phyloP scores from a whole-genome alignment of 2,329 filamentous ascomycete genomes.

The Arachnomyces sp. region DNA sequence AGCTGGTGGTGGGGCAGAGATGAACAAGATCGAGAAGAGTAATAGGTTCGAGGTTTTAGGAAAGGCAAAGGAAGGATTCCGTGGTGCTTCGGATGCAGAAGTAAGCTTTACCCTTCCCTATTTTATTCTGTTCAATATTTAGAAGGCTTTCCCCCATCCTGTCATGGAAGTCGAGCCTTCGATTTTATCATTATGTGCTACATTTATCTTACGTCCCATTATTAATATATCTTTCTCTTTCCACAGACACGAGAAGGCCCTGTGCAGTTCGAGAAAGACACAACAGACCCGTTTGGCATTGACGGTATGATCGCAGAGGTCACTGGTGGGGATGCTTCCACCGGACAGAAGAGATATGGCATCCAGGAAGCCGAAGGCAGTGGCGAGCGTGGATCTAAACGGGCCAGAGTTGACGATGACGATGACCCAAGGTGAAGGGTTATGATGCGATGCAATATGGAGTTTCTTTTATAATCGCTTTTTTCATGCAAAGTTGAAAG shows the following conservation, averaged over 20 bases:
- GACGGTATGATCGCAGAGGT: constrained; percentile 86
- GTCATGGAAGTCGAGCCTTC: constrained; percentile 1
- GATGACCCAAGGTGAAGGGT: constrained; percentile 4
- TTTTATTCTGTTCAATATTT: constrained; percentile 8
- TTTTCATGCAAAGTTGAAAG: too few species aligned
- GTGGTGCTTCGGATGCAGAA: constrained; percentile 72
- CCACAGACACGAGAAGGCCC: constrained; percentile 71
- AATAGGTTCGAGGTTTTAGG: constrained; percentile 85
- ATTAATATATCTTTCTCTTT: not conserved
- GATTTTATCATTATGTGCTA: constrained; percentile 26
- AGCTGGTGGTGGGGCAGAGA: constrained; percentile 69
- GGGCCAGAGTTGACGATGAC: constrained; percentile 56
- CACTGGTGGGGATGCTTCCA: constrained; percentile 49
- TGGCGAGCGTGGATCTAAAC: constrained; percentile 43
- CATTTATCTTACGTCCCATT: not conserved
- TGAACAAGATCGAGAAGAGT: constrained; percentile 79
- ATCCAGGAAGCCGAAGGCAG: constrained; percentile 54
- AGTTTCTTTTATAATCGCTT: too few species aligned
- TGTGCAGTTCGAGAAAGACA: constrained; percentile 92
- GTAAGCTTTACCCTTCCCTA: constrained; percentile 36
- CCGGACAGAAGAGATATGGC: constrained; percentile 67
- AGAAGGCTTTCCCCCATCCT: not conserved
- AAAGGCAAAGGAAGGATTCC: constrained; percentile 75
- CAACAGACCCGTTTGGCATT: constrained; percentile 81
- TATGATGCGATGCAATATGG: not conserved